Conservation (phyloP, 2,329 filamentous ascomycete genomes). For the Ascomycota sp. region DNA sequence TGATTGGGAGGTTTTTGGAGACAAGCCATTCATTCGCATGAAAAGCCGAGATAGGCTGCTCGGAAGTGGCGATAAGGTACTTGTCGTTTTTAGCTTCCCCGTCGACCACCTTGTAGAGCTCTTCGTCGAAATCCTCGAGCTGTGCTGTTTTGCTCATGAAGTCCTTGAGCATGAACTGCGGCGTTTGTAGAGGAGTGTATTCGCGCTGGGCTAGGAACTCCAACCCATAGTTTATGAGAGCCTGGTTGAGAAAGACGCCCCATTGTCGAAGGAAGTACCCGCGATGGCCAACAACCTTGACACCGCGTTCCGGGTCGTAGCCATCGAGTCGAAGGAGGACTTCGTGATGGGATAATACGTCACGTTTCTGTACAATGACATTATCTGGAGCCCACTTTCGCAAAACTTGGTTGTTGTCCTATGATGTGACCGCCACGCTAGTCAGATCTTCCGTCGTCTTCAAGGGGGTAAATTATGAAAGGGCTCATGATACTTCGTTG, state of each 20-base stretch:
- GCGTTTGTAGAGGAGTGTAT: slow-evolving; percentile 67
- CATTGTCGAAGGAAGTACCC: slow-evolving; percentile 84
- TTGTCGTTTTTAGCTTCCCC: slow-evolving; percentile 80
- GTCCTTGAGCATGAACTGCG: slow-evolving; percentile 86
- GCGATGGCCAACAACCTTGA: slow-evolving; percentile 84
- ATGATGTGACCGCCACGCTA: not conserved
- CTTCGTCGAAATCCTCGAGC: slow-evolving; percentile 91
- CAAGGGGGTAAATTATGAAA: not conserved
- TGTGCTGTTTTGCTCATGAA: slow-evolving; percentile 98
- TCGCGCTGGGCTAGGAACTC: slow-evolving; percentile 70
- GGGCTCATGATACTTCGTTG: slow-evolving; percentile 38
- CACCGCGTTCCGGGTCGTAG: slow-evolving; percentile 80
- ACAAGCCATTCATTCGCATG: slow-evolving; percentile 90
- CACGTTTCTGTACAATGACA: slow-evolving; percentile 51
- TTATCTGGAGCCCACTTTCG: slow-evolving; percentile 67
- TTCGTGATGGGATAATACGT: slow-evolving; percentile 80
- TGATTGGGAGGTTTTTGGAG: slow-evolving; percentile 69
- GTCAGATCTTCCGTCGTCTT: not conserved
- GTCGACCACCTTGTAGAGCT: slow-evolving; percentile 89
- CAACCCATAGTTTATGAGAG: slow-evolving; percentile 84
- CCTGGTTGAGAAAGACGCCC: slow-evolving; percentile 81
- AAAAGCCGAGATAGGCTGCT: slow-evolving; percentile 84
- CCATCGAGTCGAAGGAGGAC: slow-evolving; percentile 74
- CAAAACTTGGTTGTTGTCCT: slow-evolving; percentile 62
- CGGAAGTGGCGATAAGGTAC: slow-evolving; percentile 58